A percentile compares a stretch with the other conserved stretches of the same genome.
These are phyloP conservation scores for Apiospora sp. DNA, from an alignment of 2,329 filamentous ascomycete genomes.

Conservation along the genomic window DNA sequence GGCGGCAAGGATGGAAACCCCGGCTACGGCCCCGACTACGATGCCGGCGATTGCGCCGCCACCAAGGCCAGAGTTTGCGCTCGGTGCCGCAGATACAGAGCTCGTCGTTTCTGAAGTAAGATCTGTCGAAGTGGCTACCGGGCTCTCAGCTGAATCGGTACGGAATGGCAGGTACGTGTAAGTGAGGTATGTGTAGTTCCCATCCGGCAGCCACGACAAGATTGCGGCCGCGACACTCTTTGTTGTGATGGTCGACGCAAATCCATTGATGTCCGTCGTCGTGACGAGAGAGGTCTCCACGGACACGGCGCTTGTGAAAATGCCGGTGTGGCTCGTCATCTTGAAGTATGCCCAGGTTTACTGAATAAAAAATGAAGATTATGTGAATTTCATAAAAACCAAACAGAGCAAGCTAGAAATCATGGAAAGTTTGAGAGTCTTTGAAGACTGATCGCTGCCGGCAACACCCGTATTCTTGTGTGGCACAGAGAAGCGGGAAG, in stretches of 20 bases:
- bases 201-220: slow-evolving; percentile 23
- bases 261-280: slow-evolving; percentile 19
- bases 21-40: not conserved
- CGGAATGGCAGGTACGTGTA: slow-evolving; percentile 15
- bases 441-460: not conserved
- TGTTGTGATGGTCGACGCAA: slow-evolving; percentile 1
- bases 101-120: not conserved
- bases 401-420: not conserved
- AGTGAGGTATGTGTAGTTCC: slow-evolving; percentile 24
- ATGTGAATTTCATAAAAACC: not conserved
- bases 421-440: not conserved
- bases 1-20: not conserved
- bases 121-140: not conserved
- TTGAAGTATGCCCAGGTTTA: too few species aligned
- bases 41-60: slow-evolving; percentile 21
- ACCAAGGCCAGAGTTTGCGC: not conserved
- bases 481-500: not conserved
- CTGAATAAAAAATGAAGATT: too few species aligned
- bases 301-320: slow-evolving; percentile 23
- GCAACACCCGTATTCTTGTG: not conserved
- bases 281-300: not conserved
- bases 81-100: not conserved
- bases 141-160: not conserved
- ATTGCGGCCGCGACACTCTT: slow-evolving; percentile 10
- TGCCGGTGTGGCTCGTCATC: slow-evolving; percentile 14